These are phyloP conservation scores for Myxozyma geophila DNA, from an alignment of 805 yeast genomes.

Conservation along the genomic window DNA sequence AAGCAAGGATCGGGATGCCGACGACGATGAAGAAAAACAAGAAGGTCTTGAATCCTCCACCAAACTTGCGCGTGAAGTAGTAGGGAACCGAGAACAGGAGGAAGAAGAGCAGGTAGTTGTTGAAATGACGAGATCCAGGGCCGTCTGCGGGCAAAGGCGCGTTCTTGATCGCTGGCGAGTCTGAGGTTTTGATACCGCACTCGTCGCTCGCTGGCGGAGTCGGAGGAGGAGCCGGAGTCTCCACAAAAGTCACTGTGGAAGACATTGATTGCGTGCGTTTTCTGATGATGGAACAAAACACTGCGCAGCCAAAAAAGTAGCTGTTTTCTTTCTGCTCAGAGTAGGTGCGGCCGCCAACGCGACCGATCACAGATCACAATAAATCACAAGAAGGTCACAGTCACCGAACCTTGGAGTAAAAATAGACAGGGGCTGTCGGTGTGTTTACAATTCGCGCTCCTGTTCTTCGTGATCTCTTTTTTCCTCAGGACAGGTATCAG, in stretches of 20 bases:
- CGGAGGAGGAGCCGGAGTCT: slow-evolving; percentile 61
- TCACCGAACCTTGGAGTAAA: neutral
- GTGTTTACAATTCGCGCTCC: slow-evolving; percentile 1
- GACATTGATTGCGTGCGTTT: slow-evolving; percentile 21
- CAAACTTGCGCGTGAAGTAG: slow-evolving; percentile 65
- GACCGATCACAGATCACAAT: neutral
- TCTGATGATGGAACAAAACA: neutral
- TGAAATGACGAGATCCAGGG: slow-evolving; percentile 78
- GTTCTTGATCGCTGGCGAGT: slow-evolving; percentile 74
- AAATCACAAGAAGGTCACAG: neutral
- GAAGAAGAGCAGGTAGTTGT: slow-evolving; percentile 59
- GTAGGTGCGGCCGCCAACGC: neutral
- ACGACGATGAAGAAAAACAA: slow-evolving; percentile 60
- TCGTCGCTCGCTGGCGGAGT: slow-evolving; percentile 51
- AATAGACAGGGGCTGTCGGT: slow-evolving; percentile 2
- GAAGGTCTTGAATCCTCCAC: slow-evolving; percentile 70
- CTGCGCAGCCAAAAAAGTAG: neutral
- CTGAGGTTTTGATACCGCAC: slow-evolving; percentile 59
- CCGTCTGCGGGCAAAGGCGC: slow-evolving; percentile 93
- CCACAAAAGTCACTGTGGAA: slow-evolving; percentile 53
- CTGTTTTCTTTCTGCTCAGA: neutral
- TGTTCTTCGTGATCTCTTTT: neutral
- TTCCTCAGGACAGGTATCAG: neutral
- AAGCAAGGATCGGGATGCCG: slow-evolving; percentile 73
- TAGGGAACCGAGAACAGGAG: slow-evolving; percentile 63